Percentiles rank a stretch among this genome's conserved stretches.
These are phyloP conservation scores for Trametes polyzona DNA, from an alignment of 1,284 basidiomycete genomes.

Conservation along the genomic window DNA sequence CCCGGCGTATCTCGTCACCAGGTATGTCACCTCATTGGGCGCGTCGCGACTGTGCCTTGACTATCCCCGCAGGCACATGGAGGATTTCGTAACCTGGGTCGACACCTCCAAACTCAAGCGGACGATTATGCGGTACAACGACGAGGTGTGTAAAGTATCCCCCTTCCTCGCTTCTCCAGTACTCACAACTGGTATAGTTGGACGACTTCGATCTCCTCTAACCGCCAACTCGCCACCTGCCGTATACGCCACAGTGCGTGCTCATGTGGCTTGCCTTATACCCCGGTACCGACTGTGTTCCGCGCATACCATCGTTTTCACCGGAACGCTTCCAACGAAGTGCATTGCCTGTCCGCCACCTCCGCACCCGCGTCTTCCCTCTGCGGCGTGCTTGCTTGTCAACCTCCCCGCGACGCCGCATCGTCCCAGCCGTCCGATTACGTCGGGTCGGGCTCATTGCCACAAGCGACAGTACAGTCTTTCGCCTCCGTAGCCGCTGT, in stretches of 20 bases:
- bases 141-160: constrained; percentile 68
- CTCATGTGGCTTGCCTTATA: no score
- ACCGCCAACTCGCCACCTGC: constrained; percentile 14
- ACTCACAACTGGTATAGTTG: constrained; percentile 54
- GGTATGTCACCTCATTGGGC: constrained; percentile 46
- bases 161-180: background rate
- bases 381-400: no score
- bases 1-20: constrained; percentile 94
- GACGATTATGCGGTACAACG: constrained; percentile 95
- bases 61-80: constrained; percentile 77
- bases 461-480: background rate
- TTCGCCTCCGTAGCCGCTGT: no score
- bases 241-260: background rate
- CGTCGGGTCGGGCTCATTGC: no score
- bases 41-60: background rate
- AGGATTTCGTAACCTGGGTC: constrained; percentile 99
- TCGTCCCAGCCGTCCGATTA: no score
- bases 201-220: constrained; percentile 90
- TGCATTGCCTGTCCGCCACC: background rate
- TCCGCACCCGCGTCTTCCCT: background rate
- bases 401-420: no score
- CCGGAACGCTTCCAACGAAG: background rate
- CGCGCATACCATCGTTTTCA: background rate
- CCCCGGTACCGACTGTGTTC: background rate
- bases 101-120: constrained; percentile 97